Evolutionary conservation across 495 filamentous ascomycete species (phyloP).

Genomic region (Schizothecium vesticola): DNA sequence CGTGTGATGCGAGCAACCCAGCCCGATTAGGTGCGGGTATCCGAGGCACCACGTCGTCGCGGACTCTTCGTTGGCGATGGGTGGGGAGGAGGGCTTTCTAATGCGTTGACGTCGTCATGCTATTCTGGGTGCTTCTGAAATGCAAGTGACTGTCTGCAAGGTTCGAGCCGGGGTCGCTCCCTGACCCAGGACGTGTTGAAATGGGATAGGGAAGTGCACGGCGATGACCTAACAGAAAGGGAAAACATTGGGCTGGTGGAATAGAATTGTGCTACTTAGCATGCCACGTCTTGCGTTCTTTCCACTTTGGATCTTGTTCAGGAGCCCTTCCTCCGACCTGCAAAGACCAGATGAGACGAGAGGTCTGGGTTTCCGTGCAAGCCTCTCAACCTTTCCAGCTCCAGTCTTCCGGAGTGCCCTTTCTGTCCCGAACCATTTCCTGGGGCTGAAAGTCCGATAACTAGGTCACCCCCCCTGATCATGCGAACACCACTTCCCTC

Average conservation of each 20-base stretch:
- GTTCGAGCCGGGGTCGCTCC: neutral
- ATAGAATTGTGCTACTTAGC: neutral
- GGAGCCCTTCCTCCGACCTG: neutral
- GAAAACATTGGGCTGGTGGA: neutral
- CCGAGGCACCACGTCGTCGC: no score
- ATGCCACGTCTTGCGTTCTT: neutral
- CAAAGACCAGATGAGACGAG: neutral
- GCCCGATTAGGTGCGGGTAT: neutral
- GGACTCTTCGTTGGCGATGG: neutral
- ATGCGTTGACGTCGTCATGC: neutral
- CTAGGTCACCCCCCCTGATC: neutral
- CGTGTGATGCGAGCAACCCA: neutral
- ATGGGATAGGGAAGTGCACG: neutral
- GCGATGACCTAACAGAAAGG: no score
- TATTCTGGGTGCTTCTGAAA: neutral
- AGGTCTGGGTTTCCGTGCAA: neutral
- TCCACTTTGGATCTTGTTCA: neutral
- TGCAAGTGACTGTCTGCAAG: neutral
- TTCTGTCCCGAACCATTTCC: neutral
- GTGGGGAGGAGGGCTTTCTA: neutral
- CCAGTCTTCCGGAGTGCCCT: neutral
- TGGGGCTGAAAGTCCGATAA: neutral
- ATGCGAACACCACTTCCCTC: neutral
- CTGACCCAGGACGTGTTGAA: neutral
- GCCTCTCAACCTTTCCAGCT: neutral